Conservation (phyloP, 192 early-diverging fungal genomes). For the Gigaspora rosea region DNA sequence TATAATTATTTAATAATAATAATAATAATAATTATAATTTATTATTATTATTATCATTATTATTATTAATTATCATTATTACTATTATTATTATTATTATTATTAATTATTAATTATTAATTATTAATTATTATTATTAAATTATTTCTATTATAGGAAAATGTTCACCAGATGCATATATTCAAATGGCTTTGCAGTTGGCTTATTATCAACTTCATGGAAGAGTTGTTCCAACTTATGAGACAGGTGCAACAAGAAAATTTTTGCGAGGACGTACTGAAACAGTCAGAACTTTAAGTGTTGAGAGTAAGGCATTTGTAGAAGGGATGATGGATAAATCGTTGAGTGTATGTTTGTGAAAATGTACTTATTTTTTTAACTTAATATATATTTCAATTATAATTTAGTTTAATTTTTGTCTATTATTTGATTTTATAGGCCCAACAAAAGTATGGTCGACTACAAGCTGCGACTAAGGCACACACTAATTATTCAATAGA, state of each 20-base stretch:
- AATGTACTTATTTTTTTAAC: not conserved
- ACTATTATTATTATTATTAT: no score
- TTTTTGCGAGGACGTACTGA: constrained; percentile 87
- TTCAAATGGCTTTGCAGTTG: constrained; percentile 86
- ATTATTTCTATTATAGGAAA: constrained; percentile 43
- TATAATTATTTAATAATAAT: no score
- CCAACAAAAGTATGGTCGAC: constrained; percentile 56
- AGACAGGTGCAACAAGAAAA: constrained; percentile 80
- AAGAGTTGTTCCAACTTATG: constrained; percentile 72
- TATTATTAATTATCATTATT: no score
- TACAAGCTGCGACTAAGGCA: constrained; percentile 64
- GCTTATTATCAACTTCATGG: constrained; percentile 77
- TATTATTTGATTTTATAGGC: constrained; percentile 34
- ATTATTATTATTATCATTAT: no score
- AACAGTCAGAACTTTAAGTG: constrained; percentile 77
- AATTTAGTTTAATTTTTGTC: not conserved
- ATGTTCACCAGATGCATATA: constrained; percentile 77
- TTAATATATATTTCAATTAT: not conserved
- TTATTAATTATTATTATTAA: no score
- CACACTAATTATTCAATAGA: constrained; percentile 69
- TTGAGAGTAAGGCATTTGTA: constrained; percentile 70
- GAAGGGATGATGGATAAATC: constrained; percentile 59
- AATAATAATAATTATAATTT: no score
- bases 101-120: no score
- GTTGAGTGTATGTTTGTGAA: constrained; percentile 34